Evolutionary conservation across 305 asterid genomes (phyloP).

Genomic region (Andrographis paniculata): DNA sequence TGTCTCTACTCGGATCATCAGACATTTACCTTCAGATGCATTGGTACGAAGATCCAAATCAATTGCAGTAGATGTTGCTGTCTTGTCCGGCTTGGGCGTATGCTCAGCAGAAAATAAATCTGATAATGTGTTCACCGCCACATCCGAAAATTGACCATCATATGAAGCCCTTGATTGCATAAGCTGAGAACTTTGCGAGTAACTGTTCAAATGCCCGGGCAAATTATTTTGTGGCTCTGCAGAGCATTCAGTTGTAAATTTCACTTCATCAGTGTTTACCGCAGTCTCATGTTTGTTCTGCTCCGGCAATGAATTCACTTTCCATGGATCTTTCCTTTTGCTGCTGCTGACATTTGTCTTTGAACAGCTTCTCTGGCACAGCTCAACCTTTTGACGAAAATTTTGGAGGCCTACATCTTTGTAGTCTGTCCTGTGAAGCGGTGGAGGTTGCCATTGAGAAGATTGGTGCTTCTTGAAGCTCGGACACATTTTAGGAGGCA

Average conservation of each 20-base stretch:
- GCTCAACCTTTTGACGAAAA: slow-evolving; percentile 24
- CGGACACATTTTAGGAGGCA: slow-evolving; percentile 28
- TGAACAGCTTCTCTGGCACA: slow-evolving; percentile 22
- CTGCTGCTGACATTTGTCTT: slow-evolving; percentile 23
- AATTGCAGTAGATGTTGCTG: slow-evolving; percentile 15
- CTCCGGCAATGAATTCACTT: slow-evolving; percentile 26
- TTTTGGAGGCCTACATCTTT: slow-evolving; percentile 33
- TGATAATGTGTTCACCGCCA: slow-evolving; percentile 28
- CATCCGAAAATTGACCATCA: slow-evolving; percentile 35
- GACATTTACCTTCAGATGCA: slow-evolving; percentile 26
- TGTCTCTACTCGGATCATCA: slow-evolving; percentile 16
- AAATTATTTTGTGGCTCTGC: slow-evolving; percentile 31
- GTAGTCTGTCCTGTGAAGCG: slow-evolving; percentile 21
- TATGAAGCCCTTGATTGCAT: slow-evolving; percentile 36
- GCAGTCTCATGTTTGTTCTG: slow-evolving; percentile 22
- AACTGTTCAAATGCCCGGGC: slow-evolving; percentile 34
- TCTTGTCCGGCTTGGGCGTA: slow-evolving; percentile 19
- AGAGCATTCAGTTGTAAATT: slow-evolving; percentile 25
- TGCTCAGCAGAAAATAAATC: slow-evolving; percentile 24
- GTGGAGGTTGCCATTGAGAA: slow-evolving; percentile 28
- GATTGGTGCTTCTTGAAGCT: slow-evolving; percentile 29
- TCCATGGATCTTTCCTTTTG: slow-evolving; percentile 26
- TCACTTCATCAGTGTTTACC: slow-evolving; percentile 19
- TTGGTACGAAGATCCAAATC: slow-evolving; percentile 17
- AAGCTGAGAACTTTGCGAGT: slow-evolving; percentile 33